Evolutionary conservation across 2,329 filamentous ascomycete genomes (phyloP), one percentile per base, ranked within the genome.

Genomic region (Ophiobolus disseminans): DNA sequence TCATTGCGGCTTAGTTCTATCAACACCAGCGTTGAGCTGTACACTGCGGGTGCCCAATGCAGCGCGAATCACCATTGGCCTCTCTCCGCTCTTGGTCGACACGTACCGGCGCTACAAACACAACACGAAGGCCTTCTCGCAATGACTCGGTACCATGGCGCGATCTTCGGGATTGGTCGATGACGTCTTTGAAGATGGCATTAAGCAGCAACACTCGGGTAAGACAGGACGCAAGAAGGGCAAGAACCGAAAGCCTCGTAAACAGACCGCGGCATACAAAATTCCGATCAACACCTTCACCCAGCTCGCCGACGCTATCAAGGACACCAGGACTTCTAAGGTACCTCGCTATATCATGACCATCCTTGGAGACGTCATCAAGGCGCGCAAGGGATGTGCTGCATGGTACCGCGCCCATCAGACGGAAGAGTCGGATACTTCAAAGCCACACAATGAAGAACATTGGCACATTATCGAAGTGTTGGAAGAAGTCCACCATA

Each of bases 381-480:
- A 17, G 11, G 39, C 16, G 2, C 51, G 47, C 13, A 50, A 50
- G 36, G 23, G 26, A 1, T 50, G 50, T 26, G 40, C 40, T 1
- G 31, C 6, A 7, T 49, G 40, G 40, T 49, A 48, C 17, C 19
- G 9, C 4, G 5, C 9, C 3, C 19, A 49, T 21, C 13, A 41
- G 20, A 16, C 20, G 8, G 40, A 38, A 2, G 14, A 8, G 21
- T 19, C 20, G 2, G 16, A 40, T 16, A 19, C 13, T 4, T 25
- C 3, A 0, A 30, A 49, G 11, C 11, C 6, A 0, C 20, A 50
- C 10, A 46, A 46, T 13, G 22, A 44, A 11, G 14, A 19, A 11
- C 42, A 50, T 30, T 25, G 43, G 30, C 21, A 50, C 28, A 40
- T 50, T 25, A 51, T 51, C 19, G 20, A 34, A 3, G 31, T 45